A percentile compares a stretch with the other conserved stretches of the same genome.
phyloP scores from a whole-genome alignment of 495 filamentous ascomycete species.

The Tuber magnatum region DNA sequence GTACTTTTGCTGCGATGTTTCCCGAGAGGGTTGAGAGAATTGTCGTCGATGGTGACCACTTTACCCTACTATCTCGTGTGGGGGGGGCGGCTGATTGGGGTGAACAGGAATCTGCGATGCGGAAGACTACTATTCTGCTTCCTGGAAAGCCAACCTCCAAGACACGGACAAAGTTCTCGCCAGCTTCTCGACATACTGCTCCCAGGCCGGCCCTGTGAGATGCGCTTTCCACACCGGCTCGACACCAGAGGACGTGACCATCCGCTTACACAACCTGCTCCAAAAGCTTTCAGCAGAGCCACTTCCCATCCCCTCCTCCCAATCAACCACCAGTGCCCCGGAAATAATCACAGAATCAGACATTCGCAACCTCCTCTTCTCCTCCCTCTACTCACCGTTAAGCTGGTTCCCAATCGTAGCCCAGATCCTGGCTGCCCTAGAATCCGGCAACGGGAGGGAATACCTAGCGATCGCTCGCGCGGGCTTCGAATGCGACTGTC shows the following conservation, averaged over 20 bases:
- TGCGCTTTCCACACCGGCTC: conserved; percentile 47
- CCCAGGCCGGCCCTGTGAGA: conserved; percentile 45
- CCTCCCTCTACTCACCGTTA: conserved; percentile 55
- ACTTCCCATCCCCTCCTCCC: conserved; percentile 44
- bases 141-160: conserved; percentile 47
- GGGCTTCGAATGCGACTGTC: conserved; percentile 34
- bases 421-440: conserved; percentile 49
- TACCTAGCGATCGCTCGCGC: conserved; percentile 49
- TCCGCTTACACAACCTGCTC: conserved; percentile 45
- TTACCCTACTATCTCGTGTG: conserved; percentile 10
- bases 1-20: conserved; percentile 50
- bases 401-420: conserved; percentile 53
- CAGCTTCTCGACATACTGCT: conserved; percentile 52
- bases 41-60: conserved; percentile 45
- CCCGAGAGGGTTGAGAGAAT: conserved; percentile 48
- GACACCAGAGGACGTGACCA: conserved; percentile 44
- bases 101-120: conserved; percentile 45
- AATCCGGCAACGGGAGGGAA: conserved; percentile 49
- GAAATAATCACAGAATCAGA: conserved; percentile 43
- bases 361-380: conserved; percentile 46
- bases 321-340: conserved; percentile 25
- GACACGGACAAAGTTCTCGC: conserved; percentile 52
- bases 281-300: conserved; percentile 47
- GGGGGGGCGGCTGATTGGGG: conserved; percentile 3
- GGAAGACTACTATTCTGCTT: conserved; percentile 47